Evolutionary conservation across 2,329 filamentous ascomycete genomes (phyloP).

Genomic region (Dactylonectria estremocensis): DNA sequence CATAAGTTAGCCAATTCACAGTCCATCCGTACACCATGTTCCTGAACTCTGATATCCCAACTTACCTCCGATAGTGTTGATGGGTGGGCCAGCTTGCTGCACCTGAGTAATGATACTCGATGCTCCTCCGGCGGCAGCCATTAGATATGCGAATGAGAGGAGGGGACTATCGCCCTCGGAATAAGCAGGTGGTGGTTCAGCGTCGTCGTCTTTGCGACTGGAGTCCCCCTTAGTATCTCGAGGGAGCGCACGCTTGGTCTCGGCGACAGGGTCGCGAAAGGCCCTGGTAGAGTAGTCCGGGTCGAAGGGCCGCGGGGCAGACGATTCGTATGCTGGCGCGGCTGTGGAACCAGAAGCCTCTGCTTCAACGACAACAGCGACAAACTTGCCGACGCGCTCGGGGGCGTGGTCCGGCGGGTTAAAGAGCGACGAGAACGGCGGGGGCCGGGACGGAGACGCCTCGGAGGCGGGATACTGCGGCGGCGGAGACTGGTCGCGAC

Average conservation of each 20-base stretch:
- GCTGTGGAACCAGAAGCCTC: slow-evolving; percentile 57
- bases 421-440: slow-evolving; percentile 75
- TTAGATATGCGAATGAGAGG: slow-evolving; percentile 93
- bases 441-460: slow-evolving; percentile 67
- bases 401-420: slow-evolving; percentile 55
- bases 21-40: not conserved
- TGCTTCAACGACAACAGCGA: slow-evolving; percentile 51
- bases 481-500: slow-evolving; percentile 66
- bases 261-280: slow-evolving; percentile 71
- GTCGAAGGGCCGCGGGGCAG: slow-evolving; percentile 52
- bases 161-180: slow-evolving; percentile 95
- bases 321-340: slow-evolving; percentile 70
- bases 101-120: slow-evolving; percentile 99
- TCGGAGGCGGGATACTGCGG: slow-evolving; percentile 73
- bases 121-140: slow-evolving; percentile 97
- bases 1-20: slow-evolving; percentile 17
- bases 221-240: slow-evolving; percentile 84
- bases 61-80: slow-evolving; percentile 90
- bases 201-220: slow-evolving; percentile 83
- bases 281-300: slow-evolving; percentile 55
- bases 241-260: slow-evolving; percentile 90
- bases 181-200: slow-evolving; percentile 95
- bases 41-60: not conserved
- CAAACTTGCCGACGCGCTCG: slow-evolving; percentile 53
- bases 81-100: slow-evolving; percentile 90